Conservation (phyloP, 441 rosid species). For the Theobroma grandiflorum region DNA sequence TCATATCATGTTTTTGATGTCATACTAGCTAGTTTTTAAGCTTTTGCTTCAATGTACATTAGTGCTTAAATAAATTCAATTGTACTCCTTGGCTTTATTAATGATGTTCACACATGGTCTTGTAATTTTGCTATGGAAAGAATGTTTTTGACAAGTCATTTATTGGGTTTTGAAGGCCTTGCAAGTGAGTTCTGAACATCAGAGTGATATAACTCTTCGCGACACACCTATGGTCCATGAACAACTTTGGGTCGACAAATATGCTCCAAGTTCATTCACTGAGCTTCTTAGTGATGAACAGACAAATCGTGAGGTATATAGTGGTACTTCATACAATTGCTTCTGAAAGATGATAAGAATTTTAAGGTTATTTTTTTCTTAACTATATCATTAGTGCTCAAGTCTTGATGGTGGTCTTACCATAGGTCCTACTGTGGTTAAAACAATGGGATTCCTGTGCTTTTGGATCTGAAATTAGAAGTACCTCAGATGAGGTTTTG, state of each 20-base stretch:
- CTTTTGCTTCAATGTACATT: not conserved
- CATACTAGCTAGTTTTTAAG: conserved; percentile 8
- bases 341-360: conserved; percentile 16
- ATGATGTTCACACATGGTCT: not conserved
- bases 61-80: not conserved
- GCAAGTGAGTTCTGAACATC: conserved; percentile 72
- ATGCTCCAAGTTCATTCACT: conserved; percentile 93
- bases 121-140: not conserved
- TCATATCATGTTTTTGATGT: not conserved
- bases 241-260: conserved; percentile 96
- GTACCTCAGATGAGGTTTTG: conserved; percentile 88
- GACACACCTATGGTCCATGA: conserved; percentile 61
- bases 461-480: conserved; percentile 96
- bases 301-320: conserved; percentile 91
- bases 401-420: conserved; percentile 27
- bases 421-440: conserved; percentile 94
- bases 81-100: not conserved
- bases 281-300: conserved; percentile 99
- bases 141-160: conserved; percentile 28
- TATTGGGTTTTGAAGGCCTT: conserved; percentile 64
- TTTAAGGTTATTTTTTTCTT: conserved; percentile 18
- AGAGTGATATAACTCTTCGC: conserved; percentile 43
- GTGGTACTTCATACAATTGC: conserved; percentile 24
- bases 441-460: conserved; percentile 99
- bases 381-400: conserved; percentile 29